Percentiles rank a stretch among this genome's conserved stretches.
Conservation (phyloP, 371 early-diverging fungal genomes). For the Mucor circinelloides region DNA sequence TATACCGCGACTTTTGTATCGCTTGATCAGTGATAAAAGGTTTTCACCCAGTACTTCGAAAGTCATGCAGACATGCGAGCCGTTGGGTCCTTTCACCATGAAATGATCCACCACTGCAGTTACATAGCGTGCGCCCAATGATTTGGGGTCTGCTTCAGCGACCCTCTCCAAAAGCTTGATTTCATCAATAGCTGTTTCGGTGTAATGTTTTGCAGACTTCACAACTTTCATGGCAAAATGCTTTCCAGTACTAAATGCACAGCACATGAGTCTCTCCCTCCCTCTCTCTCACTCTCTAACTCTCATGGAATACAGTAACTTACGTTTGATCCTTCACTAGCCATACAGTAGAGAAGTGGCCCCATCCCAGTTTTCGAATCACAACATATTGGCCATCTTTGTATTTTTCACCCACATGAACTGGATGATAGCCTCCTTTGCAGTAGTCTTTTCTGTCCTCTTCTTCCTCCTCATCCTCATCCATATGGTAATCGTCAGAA, state of each 20-base stretch:
- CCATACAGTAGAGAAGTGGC: constrained; percentile 99
- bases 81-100: constrained; percentile 87
- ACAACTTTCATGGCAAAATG: constrained; percentile 97
- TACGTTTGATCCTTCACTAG: constrained; percentile 80
- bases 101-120: constrained; percentile 91
- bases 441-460: constrained; percentile 91
- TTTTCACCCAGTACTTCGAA: constrained; percentile 98
- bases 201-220: constrained; percentile 93
- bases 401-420: constrained; percentile 83
- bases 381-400: constrained; percentile 81
- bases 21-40: constrained; percentile 80
- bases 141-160: constrained; percentile 65
- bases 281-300: background rate
- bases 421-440: constrained; percentile 95
- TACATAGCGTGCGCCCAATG: constrained; percentile 68
- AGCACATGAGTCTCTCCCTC: background rate
- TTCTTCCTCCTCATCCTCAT: constrained; percentile 61
- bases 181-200: constrained; percentile 95
- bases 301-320: constrained; percentile 17
- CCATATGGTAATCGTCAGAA: constrained; percentile 6
- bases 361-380: constrained; percentile 98
- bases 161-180: constrained; percentile 87
- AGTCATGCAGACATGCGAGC: constrained; percentile 94
- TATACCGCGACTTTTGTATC: constrained; percentile 82
- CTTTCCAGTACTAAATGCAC: constrained; percentile 55